Evolutionary conservation across 106 monocot species (phyloP), one percentile per base, ranked within the genome.

Genomic region (Apostasia shenzhenica): DNA sequence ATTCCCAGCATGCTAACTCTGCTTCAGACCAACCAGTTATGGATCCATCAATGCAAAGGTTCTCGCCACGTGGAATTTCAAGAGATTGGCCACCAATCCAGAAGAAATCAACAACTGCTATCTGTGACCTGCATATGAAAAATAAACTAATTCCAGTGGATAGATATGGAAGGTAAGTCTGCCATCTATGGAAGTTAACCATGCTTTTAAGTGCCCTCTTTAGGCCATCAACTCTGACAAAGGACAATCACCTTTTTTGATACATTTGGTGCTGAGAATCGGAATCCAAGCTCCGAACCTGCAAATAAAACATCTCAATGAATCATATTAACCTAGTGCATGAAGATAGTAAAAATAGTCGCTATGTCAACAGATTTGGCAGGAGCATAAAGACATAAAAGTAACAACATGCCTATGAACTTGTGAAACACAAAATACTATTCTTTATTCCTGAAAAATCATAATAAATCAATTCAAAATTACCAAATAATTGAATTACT

Each of bases 221-320:
- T 45, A 63, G 45, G 45, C 10, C 3, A 45, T 45, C 9, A 12
- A 57, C 5, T 12, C 55, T 57, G 7, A 1, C 46, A 10, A 53
- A 59, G 55, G 51, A 55, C 37, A 67, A 67, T 71, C 69, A 91
- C 91, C 82, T 88, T 50, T 81, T 84, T 54, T 94, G 80, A 81
- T 94, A 94, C 94, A 94, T 94, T 67, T 42, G 90, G 40, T 94
- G 78, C 78, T 90, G 68, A 64, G 85, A 72, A 52, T 75, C 67
- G 41, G 75, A 41, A 71, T 94, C 94, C 44, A 94, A 81, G 66
- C 80, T 81, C 48, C 78, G 86, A n/a, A 90, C 93, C 89, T 93
- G 82, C 49, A 67, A 26, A 75, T 11, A 48, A 8, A 56, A 57
- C 39, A 72, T n/a, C 47, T 26, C 26, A 26, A 26, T 26, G 26